Conservation (phyloP, 169 alveolate genomes). For the Plasmodium malariae region DNA sequence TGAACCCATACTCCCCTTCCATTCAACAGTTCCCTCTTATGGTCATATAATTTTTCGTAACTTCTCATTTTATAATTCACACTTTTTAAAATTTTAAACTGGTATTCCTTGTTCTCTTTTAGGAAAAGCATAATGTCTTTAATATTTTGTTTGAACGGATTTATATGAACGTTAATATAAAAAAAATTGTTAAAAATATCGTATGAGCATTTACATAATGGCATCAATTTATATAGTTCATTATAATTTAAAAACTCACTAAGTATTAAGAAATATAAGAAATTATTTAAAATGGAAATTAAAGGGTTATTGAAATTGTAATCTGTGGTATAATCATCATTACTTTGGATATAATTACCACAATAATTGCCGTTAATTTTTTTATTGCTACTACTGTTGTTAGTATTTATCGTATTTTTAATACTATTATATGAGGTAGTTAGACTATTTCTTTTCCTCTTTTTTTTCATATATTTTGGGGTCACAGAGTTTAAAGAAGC, state of each 20-base stretch:
- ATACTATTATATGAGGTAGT: background rate
- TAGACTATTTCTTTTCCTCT: constrained; percentile 8
- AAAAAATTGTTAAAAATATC: constrained; percentile 41
- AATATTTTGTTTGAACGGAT: constrained; percentile 66
- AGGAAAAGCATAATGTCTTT: constrained; percentile 51
- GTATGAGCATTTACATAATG: constrained; percentile 45
- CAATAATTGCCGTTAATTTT: no score
- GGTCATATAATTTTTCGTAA: background rate
- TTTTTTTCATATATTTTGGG: constrained; percentile 7
- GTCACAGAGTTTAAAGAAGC: constrained; percentile 44
- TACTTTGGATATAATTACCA: background rate
- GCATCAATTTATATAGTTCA: constrained; percentile 62
- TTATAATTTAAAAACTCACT: constrained; percentile 61
- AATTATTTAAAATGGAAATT: constrained; percentile 52
- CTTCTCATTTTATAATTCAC: background rate
- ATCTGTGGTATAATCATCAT: background rate
- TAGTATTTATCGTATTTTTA: background rate
- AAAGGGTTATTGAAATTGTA: constrained; percentile 44
- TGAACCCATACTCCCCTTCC: background rate
- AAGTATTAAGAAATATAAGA: constrained; percentile 55
- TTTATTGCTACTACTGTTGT: background rate
- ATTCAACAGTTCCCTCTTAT: constrained; percentile 17
- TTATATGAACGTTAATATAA: constrained; percentile 55
- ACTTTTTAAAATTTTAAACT: constrained; percentile 41
- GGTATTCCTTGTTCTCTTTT: constrained; percentile 64